Evolutionary conservation across 164 flowering plant species (phyloP).

Genomic region (Vitis amurensis): DNA sequence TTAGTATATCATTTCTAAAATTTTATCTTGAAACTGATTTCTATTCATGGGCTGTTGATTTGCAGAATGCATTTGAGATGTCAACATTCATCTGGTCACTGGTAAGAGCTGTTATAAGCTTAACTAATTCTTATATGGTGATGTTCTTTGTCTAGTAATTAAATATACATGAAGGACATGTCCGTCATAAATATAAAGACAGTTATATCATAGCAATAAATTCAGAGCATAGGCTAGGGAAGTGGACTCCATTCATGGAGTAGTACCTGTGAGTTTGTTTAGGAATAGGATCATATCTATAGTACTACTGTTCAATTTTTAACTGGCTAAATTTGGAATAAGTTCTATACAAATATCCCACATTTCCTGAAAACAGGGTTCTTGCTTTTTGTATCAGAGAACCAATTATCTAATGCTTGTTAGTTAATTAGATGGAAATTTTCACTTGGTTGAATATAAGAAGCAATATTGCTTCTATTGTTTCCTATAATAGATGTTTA

Average conservation of each 20-base stretch:
- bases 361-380: neutral
- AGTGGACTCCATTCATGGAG: neutral
- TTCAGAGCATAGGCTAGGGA: neutral
- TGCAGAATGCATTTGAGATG: constrained; percentile 96
- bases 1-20: neutral
- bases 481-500: no score
- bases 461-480: no score
- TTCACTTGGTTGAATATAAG: neutral
- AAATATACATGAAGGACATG: neutral
- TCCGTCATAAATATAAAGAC: neutral
- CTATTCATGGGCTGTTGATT: constrained; percentile 10
- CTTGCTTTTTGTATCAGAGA: neutral
- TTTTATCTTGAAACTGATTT: neutral
- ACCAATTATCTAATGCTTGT: neutral
- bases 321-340: neutral
- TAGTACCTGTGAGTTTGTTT: neutral
- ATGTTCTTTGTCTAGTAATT: neutral
- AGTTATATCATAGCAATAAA: neutral
- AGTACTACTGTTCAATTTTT: neutral
- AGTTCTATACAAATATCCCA: neutral
- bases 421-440: neutral
- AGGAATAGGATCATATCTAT: neutral
- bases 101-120: constrained; percentile 44
- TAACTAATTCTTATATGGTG: no score
- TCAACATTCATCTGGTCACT: constrained; percentile 83